A percentile compares a stretch with the other conserved stretches of the same genome.
Evolutionary conservation across 371 early-diverging fungal genomes (phyloP).

Genomic region (Mortierella sp.): DNA sequence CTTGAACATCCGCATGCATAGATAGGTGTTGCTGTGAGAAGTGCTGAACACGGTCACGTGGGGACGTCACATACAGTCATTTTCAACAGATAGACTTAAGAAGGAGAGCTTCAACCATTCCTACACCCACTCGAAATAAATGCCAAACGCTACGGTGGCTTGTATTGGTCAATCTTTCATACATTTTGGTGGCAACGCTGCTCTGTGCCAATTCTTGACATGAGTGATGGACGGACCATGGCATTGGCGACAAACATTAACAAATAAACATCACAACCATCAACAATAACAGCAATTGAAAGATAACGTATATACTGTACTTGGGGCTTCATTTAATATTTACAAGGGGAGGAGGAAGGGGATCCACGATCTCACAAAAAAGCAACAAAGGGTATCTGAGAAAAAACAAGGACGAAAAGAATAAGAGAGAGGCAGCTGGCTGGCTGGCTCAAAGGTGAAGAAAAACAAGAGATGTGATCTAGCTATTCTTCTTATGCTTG

Average conservation of each 20-base stretch:
- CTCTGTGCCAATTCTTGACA: not conserved
- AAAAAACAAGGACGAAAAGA: not conserved
- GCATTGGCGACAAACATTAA: not conserved
- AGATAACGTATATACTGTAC: not conserved
- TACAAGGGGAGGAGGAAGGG: not conserved
- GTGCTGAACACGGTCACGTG: conserved; percentile 9
- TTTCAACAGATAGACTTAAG: conserved; percentile 44
- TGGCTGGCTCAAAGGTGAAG: not conserved
- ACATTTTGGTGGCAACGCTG: not conserved
- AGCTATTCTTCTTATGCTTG: conserved; percentile 14
- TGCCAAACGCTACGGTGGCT: not conserved
- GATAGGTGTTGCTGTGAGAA: not conserved
- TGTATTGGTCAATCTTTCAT: not conserved
- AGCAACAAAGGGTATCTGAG: not conserved
- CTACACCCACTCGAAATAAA: conserved; percentile 7
- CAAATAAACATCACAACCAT: not conserved
- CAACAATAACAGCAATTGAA: not conserved
- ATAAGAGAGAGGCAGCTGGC: too few relatives aligned
- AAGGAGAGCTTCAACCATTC: conserved; percentile 26
- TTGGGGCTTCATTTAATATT: not conserved
- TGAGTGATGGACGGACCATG: not conserved
- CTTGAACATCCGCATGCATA: not conserved
- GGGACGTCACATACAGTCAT: conserved; percentile 49
- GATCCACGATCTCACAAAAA: not conserved
- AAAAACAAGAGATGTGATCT: not conserved